Evolutionary conservation across 768 basidiomycete genomes (phyloP).

Genomic region (Chalciporus pseudorubinellus): DNA sequence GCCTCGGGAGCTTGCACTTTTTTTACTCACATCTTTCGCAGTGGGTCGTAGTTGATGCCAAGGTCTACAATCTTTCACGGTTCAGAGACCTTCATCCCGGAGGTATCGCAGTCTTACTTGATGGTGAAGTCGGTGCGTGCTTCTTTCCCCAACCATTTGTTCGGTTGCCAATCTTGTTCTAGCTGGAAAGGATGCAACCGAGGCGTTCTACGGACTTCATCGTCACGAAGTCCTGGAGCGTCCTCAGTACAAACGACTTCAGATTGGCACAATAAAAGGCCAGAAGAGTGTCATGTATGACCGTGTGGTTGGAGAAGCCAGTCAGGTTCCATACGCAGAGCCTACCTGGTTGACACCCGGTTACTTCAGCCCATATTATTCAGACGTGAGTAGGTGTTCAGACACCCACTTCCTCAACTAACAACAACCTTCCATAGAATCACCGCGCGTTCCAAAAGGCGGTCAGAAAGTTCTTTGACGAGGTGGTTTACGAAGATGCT

Average conservation of each 20-base stretch:
- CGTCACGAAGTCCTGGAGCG: conserved; percentile 77
- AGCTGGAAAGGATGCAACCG: conserved; percentile 87
- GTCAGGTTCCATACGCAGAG: conserved; percentile 83
- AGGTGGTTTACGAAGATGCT: conserved; percentile 52
- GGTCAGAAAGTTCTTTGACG: conserved; percentile 63
- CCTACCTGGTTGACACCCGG: conserved; percentile 76
- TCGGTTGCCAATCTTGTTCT: background rate
- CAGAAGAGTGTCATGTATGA: conserved; percentile 53
- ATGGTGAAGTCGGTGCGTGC: conserved; percentile 66
- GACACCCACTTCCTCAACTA: background rate
- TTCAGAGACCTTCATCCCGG: conserved; percentile 85
- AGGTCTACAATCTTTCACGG: conserved; percentile 79
- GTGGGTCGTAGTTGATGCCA: conserved; percentile 85
- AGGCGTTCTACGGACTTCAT: conserved; percentile 87
- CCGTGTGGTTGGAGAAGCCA: conserved; percentile 55
- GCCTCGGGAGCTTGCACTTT: background rate
- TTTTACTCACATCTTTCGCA: conserved; percentile 24
- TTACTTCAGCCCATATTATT: conserved; percentile 71
- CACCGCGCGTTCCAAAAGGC: conserved; percentile 48
- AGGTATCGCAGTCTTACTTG: conserved; percentile 73
- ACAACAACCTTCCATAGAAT: conserved; percentile 33
- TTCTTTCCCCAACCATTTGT: background rate
- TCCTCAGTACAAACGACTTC: conserved; percentile 70
- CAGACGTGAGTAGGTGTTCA: conserved; percentile 43
- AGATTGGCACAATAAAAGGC: conserved; percentile 70